Evolutionary conservation across 805 yeast genomes (phyloP).

Genomic region (Kuraishia capsulata): DNA sequence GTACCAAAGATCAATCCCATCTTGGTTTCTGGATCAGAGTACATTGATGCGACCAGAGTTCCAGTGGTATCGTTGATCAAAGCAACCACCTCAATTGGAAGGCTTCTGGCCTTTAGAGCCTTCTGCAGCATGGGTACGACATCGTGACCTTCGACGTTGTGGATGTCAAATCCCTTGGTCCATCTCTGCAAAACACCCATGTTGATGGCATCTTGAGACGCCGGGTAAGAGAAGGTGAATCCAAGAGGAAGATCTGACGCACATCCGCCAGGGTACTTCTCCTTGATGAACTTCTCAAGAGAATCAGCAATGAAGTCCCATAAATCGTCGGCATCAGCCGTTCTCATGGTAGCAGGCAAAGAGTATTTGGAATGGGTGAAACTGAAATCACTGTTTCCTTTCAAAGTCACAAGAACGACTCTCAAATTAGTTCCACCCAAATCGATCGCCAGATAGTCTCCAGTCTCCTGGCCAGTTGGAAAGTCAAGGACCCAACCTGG

Average conservation of each 20-base stretch:
- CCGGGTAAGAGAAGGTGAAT: conserved; percentile 92
- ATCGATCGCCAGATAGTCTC: conserved; percentile 87
- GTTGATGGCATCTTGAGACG: conserved; percentile 74
- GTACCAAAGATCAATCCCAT: conserved; percentile 98
- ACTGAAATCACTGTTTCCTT: conserved; percentile 79
- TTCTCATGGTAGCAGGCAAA: conserved; percentile 70
- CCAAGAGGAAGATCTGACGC: conserved; percentile 64
- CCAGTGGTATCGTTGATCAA: conserved; percentile 96
- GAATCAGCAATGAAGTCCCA: conserved; percentile 84
- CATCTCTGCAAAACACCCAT: conserved; percentile 86
- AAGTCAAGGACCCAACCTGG: conserved; percentile 94
- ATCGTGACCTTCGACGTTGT: conserved; percentile 87
- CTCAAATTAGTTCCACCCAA: conserved; percentile 96
- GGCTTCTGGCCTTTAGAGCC: conserved; percentile 51
- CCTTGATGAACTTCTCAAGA: conserved; percentile 58
- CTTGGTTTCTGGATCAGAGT: conserved; percentile 78
- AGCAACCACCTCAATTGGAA: conserved; percentile 85
- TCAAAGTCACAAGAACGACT: conserved; percentile 77
- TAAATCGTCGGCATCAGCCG: conserved; percentile 66
- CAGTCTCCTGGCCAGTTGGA: conserved; percentile 88
- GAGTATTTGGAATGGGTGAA: conserved; percentile 80
- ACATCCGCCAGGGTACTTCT: conserved; percentile 58
- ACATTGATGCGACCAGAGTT: conserved; percentile 90
- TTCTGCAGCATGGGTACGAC: conserved; percentile 86
- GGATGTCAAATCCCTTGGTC: conserved; percentile 97